Percentiles rank a stretch among this genome's conserved stretches.
Evolutionary conservation across 139 green algal species (phyloP).

Genomic region (Chlorella vulgaris): DNA sequence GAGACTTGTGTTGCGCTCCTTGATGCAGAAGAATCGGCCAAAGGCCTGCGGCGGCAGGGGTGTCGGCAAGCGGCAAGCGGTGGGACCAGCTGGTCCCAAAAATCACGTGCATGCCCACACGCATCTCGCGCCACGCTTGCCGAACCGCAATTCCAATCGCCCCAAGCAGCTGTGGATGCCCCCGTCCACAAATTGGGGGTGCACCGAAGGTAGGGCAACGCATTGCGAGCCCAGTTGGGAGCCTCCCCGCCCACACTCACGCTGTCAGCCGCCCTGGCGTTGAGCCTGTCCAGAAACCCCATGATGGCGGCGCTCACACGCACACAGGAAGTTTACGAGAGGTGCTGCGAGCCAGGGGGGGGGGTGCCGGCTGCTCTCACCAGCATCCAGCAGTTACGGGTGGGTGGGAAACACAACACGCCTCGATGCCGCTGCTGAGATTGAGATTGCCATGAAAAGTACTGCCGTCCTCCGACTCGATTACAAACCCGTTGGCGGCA

Average conservation of each 20-base stretch:
- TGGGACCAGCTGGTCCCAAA: background rate
- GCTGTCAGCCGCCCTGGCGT: background rate
- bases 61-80: background rate
- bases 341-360: background rate
- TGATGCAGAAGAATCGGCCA: constrained; percentile 49
- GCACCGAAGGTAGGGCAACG: no score
- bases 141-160: no score
- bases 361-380: background rate
- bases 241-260: background rate
- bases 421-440: no score
- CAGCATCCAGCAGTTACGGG: no score
- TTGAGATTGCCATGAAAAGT: no score
- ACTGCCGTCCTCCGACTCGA: no score
- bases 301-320: background rate
- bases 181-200: no score
- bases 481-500: no score
- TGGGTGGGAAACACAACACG: no score
- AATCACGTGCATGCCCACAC: background rate
- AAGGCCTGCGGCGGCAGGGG: constrained; percentile 6
- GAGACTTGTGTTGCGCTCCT: constrained; percentile 43
- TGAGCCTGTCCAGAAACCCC: background rate
- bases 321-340: background rate
- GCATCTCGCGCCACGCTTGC: no score
- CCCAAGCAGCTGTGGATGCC: no score
- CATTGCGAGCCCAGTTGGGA: background rate